phyloP scores from a whole-genome alignment of 257 asterid genomes.

The Nicotiana paniculata region DNA sequence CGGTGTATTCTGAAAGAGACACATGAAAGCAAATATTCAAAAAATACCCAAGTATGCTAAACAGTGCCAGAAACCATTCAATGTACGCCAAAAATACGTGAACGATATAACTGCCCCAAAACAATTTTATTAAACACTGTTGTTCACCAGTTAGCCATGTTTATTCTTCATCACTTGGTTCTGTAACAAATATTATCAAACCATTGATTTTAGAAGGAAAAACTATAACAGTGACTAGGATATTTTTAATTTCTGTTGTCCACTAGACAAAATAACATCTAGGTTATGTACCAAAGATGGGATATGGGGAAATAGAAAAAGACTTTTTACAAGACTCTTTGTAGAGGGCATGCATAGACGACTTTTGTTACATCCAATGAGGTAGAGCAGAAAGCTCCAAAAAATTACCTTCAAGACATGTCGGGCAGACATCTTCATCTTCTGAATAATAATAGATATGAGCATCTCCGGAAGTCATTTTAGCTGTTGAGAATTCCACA shows the following conservation, averaged over 20 bases:
- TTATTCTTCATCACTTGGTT: not conserved
- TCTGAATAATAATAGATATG: constrained; percentile 62
- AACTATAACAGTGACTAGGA: not conserved
- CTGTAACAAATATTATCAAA: not conserved
- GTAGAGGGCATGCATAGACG: not conserved
- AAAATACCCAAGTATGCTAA: not conserved
- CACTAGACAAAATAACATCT: not conserved
- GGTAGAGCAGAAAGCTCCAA: not conserved
- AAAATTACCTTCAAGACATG: constrained; percentile 80
- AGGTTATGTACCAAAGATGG: not conserved
- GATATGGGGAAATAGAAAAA: not conserved
- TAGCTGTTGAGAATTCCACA: constrained; percentile 43
- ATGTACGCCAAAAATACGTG: not conserved
- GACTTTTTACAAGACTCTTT: not conserved
- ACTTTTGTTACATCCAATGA: not conserved
- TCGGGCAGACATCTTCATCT: constrained; percentile 95
- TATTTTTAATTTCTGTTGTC: not conserved
- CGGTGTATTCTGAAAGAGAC: constrained; percentile 60
- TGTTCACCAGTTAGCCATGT: not conserved
- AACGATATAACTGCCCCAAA: not conserved
- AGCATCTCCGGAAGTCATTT: constrained; percentile 44
- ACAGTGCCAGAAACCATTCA: not conserved
- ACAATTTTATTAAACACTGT: not conserved
- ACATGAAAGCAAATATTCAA: not conserved
- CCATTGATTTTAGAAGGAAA: not conserved